phyloP scores from a whole-genome alignment of 305 asterid genomes.

The Caryopteris hybrid region DNA sequence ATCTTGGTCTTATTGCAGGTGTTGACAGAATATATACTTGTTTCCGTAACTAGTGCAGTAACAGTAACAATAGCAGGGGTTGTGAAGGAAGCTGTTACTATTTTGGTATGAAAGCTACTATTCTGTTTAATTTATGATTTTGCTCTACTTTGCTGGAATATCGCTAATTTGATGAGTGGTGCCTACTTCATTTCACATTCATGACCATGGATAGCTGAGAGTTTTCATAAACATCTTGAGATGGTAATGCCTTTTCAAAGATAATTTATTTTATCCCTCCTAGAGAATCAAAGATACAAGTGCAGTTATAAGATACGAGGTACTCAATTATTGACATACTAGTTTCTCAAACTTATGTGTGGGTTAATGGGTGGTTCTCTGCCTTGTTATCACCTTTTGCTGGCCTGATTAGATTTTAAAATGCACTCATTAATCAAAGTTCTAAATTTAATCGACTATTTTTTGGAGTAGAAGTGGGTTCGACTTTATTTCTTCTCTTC shows the following conservation, averaged over 20 bases:
- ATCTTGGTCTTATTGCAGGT: conserved; percentile 58
- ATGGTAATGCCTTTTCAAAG: neutral
- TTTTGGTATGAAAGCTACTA: conserved; percentile 52
- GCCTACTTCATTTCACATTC: neutral
- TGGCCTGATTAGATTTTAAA: neutral
- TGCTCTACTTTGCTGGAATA: conserved; percentile 1
- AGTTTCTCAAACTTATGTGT: neutral
- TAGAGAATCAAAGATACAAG: neutral
- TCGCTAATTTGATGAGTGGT: neutral
- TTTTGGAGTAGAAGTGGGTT: neutral
- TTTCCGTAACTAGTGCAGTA: conserved; percentile 96
- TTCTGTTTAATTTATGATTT: neutral
- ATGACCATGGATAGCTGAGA: neutral
- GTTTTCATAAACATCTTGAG: neutral
- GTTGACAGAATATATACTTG: conserved; percentile 84
- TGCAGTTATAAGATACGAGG: neutral
- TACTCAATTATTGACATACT: neutral
- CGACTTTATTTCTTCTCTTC: neutral
- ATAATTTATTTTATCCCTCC: neutral
- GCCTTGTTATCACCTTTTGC: neutral
- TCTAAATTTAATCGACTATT: neutral
- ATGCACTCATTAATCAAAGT: neutral
- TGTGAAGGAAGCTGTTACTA: conserved; percentile 98
- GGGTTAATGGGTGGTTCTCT: neutral
- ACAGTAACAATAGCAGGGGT: conserved; percentile 99